phyloP scores from a whole-genome alignment of 78 protist species.

The Planoprotostelium fungivorum region DNA sequence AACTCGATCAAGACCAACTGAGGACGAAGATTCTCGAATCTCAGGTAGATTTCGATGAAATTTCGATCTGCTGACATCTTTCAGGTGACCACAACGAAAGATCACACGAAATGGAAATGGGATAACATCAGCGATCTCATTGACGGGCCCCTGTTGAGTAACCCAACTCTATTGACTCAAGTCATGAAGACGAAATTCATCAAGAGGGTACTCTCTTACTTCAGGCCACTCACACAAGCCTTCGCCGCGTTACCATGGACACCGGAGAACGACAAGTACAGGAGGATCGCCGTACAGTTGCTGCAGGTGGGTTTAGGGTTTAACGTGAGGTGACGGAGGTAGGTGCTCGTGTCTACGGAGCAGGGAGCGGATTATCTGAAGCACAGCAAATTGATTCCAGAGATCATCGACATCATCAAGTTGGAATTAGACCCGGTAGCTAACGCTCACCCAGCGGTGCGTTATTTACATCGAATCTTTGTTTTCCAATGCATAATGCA shows the following conservation, averaged over 20 bases:
- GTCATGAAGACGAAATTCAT: conserved; percentile 53
- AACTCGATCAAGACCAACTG: conserved; percentile 48
- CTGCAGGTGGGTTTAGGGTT: not conserved
- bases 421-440: conserved; percentile 30
- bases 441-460: too few relatives aligned
- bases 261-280: conserved; percentile 47
- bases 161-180: conserved; percentile 1
- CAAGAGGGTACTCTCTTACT: conserved; percentile 32
- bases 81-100: conserved; percentile 18
- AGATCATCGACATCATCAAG: conserved; percentile 38
- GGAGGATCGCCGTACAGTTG: conserved; percentile 23
- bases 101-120: conserved; percentile 41
- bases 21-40: conserved; percentile 33
- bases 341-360: conserved; percentile 39
- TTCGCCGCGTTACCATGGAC: conserved; percentile 57
- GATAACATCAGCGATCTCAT: conserved; percentile 38
- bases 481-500: too few relatives aligned
- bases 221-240: conserved; percentile 33
- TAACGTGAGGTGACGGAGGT: not conserved
- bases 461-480: too few relatives aligned
- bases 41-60: conserved; percentile 17
- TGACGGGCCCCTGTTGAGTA: conserved; percentile 65
- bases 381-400: conserved; percentile 35
- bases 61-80: too few relatives aligned
- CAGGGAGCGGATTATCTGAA: conserved; percentile 34